A percentile compares a stretch with the other conserved stretches of the same genome.
These are phyloP conservation scores for Samsoniella hepiali DNA, from an alignment of 2,329 filamentous ascomycete species.

Conservation along the genomic window DNA sequence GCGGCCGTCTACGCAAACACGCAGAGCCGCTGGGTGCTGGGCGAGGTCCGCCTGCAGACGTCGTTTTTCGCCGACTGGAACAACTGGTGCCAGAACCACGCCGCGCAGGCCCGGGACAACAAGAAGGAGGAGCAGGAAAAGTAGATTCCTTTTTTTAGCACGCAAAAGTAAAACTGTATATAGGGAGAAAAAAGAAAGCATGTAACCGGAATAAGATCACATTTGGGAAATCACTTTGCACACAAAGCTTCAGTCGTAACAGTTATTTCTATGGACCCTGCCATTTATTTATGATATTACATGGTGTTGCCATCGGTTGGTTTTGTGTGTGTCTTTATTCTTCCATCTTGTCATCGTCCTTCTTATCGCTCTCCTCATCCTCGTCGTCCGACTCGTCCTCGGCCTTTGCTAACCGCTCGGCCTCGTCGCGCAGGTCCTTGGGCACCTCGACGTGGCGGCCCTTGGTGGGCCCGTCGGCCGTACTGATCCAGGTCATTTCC, in stretches of 20 bases:
- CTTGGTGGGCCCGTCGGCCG: conserved; percentile 79
- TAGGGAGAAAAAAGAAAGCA: neutral
- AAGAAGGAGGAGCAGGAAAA: conserved; percentile 13
- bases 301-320: conserved; percentile 22
- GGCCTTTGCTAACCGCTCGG: conserved; percentile 88
- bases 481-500: conserved; percentile 98
- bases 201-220: conserved; percentile 1
- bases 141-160: no score
- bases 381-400: conserved; percentile 84
- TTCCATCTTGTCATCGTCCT: conserved; percentile 80
- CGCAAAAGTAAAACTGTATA: neutral
- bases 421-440: conserved; percentile 84
- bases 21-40: conserved; percentile 54
- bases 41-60: conserved; percentile 57
- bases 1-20: conserved; percentile 63
- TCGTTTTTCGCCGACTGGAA: conserved; percentile 70
- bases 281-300: conserved; percentile 34
- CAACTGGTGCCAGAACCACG: conserved; percentile 64
- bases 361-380: conserved; percentile 61
- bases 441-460: conserved; percentile 92
- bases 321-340: conserved; percentile 53
- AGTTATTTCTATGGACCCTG: conserved; percentile 6
- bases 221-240: neutral
- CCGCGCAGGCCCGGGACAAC: conserved; percentile 31
- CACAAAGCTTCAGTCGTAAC: conserved; percentile 30